Conservation (phyloP, 2,329 filamentous ascomycete genomes). For the Claviceps lovelessii region DNA sequence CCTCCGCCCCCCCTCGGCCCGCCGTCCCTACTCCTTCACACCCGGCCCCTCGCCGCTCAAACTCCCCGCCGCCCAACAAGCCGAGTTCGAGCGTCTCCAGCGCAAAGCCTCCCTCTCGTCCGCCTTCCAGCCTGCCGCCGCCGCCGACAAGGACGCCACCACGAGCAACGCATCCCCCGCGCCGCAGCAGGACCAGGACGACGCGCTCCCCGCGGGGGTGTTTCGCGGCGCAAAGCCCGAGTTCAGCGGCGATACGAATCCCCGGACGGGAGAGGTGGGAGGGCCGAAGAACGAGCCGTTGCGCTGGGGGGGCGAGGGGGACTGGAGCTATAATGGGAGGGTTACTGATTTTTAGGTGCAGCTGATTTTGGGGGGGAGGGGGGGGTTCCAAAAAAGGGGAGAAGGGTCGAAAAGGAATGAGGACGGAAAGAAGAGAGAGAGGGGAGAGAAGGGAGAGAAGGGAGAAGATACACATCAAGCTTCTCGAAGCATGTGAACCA, state of each 20-base stretch:
- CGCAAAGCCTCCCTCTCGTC: conserved; percentile 37
- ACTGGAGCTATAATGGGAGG: conserved; percentile 89
- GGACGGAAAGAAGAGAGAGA: neutral
- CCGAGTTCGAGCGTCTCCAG: conserved; percentile 79
- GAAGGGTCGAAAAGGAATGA: too few species aligned
- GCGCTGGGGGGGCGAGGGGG: conserved; percentile 61
- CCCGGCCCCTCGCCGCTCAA: conserved; percentile 61
- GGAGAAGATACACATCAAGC: neutral
- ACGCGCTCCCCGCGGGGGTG: conserved; percentile 40
- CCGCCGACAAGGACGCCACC: neutral
- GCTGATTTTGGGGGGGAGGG: too few species aligned
- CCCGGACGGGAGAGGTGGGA: conserved; percentile 86
- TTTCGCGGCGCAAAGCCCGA: conserved; percentile 70
- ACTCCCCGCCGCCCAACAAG: conserved; percentile 77
- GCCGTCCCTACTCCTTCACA: conserved; percentile 27
- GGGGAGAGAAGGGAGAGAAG: neutral
- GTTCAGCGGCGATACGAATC: conserved; percentile 85
- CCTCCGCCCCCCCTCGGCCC: too few species aligned
- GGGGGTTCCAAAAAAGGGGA: too few species aligned
- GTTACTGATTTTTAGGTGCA: conserved; percentile 66
- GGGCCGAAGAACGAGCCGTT: conserved; percentile 96
- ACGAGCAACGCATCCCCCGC: conserved; percentile 4
- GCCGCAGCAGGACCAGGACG: conserved; percentile 7
- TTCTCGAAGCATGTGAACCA: too few species aligned
- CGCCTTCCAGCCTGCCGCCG: conserved; percentile 19